Evolutionary conservation across 2,329 filamentous ascomycete species (phyloP).

Genomic region (Meredithiella fracta): DNA sequence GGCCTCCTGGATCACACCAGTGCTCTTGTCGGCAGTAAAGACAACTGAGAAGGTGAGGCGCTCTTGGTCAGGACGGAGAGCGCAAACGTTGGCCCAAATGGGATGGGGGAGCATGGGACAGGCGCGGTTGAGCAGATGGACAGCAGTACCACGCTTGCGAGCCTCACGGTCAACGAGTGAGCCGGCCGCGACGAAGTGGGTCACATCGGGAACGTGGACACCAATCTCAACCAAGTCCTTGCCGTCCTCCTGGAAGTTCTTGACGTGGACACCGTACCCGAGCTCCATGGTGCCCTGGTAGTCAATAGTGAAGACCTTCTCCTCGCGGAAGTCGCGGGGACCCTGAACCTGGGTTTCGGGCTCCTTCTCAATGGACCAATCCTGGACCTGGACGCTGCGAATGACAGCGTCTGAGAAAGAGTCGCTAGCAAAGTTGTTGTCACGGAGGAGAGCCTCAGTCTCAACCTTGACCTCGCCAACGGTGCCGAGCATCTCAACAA

Average conservation of each 20-base stretch:
- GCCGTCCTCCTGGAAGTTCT: conserved; percentile 55
- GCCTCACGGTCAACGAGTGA: conserved; percentile 92
- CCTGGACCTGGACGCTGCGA: conserved; percentile 78
- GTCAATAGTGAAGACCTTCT: conserved; percentile 84
- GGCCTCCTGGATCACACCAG: conserved; percentile 61
- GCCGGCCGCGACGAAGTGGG: conserved; percentile 92
- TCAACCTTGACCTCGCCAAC: conserved; percentile 97
- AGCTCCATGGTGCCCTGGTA: conserved; percentile 76
- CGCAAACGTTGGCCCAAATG: conserved; percentile 75
- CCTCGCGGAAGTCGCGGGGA: conserved; percentile 78
- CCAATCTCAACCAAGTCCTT: conserved; percentile 71
- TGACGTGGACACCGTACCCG: conserved; percentile 85
- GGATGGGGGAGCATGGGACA: conserved; percentile 78
- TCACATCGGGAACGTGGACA: conserved; percentile 85
- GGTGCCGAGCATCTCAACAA: conserved; percentile 89
- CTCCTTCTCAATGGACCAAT: conserved; percentile 78
- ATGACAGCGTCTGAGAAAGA: conserved; percentile 95
- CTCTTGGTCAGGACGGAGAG: conserved; percentile 71
- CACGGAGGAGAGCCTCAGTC: conserved; percentile 86
- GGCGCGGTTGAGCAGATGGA: conserved; percentile 80
- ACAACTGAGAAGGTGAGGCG: conserved; percentile 84
- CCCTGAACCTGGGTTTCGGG: conserved; percentile 54
- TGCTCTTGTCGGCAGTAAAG: conserved; percentile 73
- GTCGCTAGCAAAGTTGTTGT: conserved; percentile 97
- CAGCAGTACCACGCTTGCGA: conserved; percentile 91